Evolutionary conservation across 2,329 filamentous ascomycete genomes (phyloP).

Genomic region (Fusarium udum): DNA sequence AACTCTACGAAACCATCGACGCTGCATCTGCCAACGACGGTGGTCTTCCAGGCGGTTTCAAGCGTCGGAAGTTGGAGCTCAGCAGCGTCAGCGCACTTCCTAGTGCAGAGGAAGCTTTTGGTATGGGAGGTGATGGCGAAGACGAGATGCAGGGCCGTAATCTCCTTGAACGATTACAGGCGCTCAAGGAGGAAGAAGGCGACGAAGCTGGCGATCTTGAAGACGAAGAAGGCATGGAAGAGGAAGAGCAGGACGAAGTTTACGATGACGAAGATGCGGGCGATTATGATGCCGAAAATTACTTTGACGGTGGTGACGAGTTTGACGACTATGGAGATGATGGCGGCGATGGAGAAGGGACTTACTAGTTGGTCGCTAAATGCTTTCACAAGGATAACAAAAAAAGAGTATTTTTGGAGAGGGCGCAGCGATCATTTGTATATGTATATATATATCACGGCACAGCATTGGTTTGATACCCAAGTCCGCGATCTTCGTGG

Average conservation of each 20-base stretch:
- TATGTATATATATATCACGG: constrained; percentile 32
- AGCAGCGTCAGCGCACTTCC: constrained; percentile 59
- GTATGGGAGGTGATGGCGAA: constrained; percentile 44
- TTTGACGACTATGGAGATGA: constrained; percentile 62
- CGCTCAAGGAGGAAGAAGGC: constrained; percentile 60
- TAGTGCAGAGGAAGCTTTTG: constrained; percentile 62
- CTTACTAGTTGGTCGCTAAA: constrained; percentile 44
- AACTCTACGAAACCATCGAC: constrained; percentile 65
- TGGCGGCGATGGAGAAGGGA: constrained; percentile 61
- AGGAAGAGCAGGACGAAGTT: constrained; percentile 59
- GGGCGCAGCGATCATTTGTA: constrained; percentile 31
- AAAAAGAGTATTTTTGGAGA: constrained; percentile 13
- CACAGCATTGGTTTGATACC: constrained; percentile 42
- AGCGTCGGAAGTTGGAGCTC: constrained; percentile 56
- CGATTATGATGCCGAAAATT: constrained; percentile 69
- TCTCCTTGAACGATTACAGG: constrained; percentile 57
- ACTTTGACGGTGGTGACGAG: constrained; percentile 68
- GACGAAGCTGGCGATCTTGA: constrained; percentile 60
- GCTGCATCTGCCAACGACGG: constrained; percentile 48
- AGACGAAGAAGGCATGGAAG: constrained; percentile 59
- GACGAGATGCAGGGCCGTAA: constrained; percentile 48
- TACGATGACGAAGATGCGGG: constrained; percentile 69
- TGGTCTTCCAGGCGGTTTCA: constrained; percentile 50
- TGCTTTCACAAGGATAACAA: neutral
- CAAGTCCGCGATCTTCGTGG: constrained; percentile 28